Evolutionary conservation across 371 early-diverging fungal genomes (phyloP).

Genomic region (Spiromyces aspiralis): DNA sequence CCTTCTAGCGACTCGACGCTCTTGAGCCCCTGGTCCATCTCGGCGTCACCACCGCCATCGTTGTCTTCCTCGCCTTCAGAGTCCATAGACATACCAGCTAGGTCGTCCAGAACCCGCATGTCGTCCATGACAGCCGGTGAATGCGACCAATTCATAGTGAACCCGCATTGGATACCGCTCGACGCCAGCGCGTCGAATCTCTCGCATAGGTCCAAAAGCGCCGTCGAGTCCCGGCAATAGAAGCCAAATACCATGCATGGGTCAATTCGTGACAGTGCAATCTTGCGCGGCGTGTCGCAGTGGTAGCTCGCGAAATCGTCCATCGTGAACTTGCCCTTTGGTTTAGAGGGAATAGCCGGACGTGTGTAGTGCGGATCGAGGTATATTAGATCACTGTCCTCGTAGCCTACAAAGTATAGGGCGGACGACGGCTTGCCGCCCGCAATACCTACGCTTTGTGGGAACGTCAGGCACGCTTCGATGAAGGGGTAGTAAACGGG

Average conservation of each 20-base stretch:
- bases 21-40: slow-evolving; percentile 28
- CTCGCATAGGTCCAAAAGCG: slow-evolving; percentile 17
- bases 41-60: slow-evolving; percentile 63
- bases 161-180: slow-evolving; percentile 8
- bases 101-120: neutral
- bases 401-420: slow-evolving; percentile 75
- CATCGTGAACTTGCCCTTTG: slow-evolving; percentile 5
- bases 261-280: slow-evolving; percentile 60
- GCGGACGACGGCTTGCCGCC: slow-evolving; percentile 92
- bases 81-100: slow-evolving; percentile 26
- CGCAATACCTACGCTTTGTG: slow-evolving; percentile 76
- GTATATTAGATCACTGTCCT: slow-evolving; percentile 58
- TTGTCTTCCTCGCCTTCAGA: slow-evolving; percentile 88
- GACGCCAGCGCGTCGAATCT: slow-evolving; percentile 15
- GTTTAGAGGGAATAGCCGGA: slow-evolving; percentile 24
- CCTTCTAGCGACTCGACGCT: slow-evolving; percentile 28
- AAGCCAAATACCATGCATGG: slow-evolving; percentile 90
- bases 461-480: slow-evolving; percentile 52
- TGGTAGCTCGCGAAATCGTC: slow-evolving; percentile 61
- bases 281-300: slow-evolving; percentile 52
- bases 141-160: neutral
- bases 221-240: slow-evolving; percentile 24
- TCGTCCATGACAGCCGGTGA: neutral
- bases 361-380: slow-evolving; percentile 88
- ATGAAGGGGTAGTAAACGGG: slow-evolving; percentile 63